Evolutionary conservation across 75 land plant species (phyloP), one percentile per base, ranked within the genome.

Genomic region (Cupressus sempervirens): DNA sequence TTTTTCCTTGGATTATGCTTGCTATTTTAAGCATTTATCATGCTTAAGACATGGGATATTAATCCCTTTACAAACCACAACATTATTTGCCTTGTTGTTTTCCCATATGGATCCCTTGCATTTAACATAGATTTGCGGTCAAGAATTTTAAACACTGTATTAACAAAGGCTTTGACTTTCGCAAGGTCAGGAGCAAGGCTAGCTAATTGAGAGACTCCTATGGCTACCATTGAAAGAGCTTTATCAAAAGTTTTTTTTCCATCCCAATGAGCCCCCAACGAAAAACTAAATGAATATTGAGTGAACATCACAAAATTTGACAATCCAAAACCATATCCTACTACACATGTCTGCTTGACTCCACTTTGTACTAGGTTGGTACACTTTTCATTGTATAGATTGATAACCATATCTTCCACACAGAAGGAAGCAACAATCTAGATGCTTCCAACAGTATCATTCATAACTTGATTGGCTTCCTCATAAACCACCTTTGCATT

Each of bases 381-480:
- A 65, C 96, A 94, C 84, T 91, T 96, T 68, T 92, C 83, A 43
- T 87, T 70, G 81, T 94, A 94, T 74, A 93, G 73, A 30, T 88
- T 84, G 85, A 92, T 88, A 48, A 96, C 93, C 83, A 93, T 94
- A 73, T 91, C 88, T 56, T 96, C 98, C 13, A 95, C 87, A 84
- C 93, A 94, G 84, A 93, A 96, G 52, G 98, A 96, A 0, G 95
- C 93, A 76, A 96, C 93, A 36, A 95, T 96, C 50, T 96, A 91
- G 50, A 96, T 96, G 86, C 98, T 91, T 65, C 93, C 89, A 20
- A 96, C 91, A 3, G 96, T 96, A 84, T 96, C 98, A 84, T 88
- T 92, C 20, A 94, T 97, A 26, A 96, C 91, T 82, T 94, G 97
- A 85, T 94, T 96, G 3, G 98, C 98, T 83, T 96, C 95, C 85